Base-by-base conservation (phyloP, 2,329 filamentous ascomycete species). In the Arthrocladium fulminans region DNA sequence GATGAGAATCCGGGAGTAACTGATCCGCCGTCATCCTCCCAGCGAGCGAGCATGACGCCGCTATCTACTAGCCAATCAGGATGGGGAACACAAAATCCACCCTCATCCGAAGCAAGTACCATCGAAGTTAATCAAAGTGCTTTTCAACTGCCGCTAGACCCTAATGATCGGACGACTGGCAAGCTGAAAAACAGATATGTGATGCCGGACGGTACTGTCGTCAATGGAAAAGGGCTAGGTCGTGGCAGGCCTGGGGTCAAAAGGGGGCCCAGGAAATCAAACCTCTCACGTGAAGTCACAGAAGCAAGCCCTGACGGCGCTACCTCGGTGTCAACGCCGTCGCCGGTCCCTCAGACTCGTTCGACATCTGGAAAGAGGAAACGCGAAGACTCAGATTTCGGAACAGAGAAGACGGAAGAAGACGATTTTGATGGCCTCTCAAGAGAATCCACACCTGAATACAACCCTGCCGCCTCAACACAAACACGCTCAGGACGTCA, bases 401-500 rank as follows among this genome's bases (percentile, higher is more conserved):
- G 30, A 5, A 48, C 44, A 8, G 23, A 20, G 13, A 27, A 46
- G 3, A 24, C 29, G 3, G 15, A 42, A 37, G 19, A 49, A n/a
- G 39, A 45, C 10, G 45, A 46, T 12, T 45, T 50, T 8, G 62
- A 59, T 51, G 34, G 17, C 15, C 17, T 27, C n/a, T 66, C 65
- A 3, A 63, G 67, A 51, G 62, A 64, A 47, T 65, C 67, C 2
- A 67, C 67, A 9, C 67, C 66, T 30, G 64, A 72, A 41, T 72
- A 76, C 53, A 76, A 75, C 7, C 55, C 56, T 5, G 73, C 74
- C 17, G 68, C 77, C 15, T 74, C 77, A 2, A 85, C 80, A 24
- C 81, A 77, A 61, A 88, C 85, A 8, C 86, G 87, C 61, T 89
- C 84, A 17, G 86, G 86, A 30, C 77, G 86, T 52, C 79, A 82